phyloP scores from a whole-genome alignment of 179 eudicot species.

The Dionaea muscipula region DNA sequence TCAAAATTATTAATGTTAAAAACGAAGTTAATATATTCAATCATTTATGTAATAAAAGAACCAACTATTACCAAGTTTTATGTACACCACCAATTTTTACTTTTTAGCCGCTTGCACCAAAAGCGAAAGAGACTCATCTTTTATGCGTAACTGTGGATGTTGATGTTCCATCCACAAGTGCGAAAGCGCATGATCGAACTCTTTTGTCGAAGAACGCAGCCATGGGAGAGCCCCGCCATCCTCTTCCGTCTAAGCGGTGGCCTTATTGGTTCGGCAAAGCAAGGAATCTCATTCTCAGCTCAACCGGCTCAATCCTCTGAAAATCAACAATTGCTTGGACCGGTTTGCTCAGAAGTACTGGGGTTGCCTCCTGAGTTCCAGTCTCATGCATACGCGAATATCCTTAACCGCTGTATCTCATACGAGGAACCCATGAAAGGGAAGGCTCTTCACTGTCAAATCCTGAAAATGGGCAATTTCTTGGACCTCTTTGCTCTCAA shows the following conservation, averaged over 20 bases:
- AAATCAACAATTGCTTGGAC: neutral
- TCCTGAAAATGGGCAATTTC: slow-evolving; percentile 40
- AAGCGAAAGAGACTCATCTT: too few relatives aligned
- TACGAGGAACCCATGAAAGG: slow-evolving; percentile 20
- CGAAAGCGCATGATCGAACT: slow-evolving; percentile 6
- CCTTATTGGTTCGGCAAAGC: neutral
- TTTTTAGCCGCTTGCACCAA: too few relatives aligned
- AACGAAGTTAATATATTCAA: too few relatives aligned
- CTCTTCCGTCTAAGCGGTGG: neutral
- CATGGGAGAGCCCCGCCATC: slow-evolving; percentile 7
- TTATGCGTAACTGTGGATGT: too few relatives aligned
- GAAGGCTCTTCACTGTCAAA: slow-evolving; percentile 33
- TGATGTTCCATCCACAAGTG: too few relatives aligned
- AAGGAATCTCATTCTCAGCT: slow-evolving; percentile 6
- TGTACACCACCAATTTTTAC: too few relatives aligned
- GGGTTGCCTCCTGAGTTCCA: slow-evolving; percentile 17
- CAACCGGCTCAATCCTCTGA: slow-evolving; percentile 12
- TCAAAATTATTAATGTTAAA: too few relatives aligned
- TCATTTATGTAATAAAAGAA: too few relatives aligned
- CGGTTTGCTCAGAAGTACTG: neutral
- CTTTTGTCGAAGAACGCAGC: neutral
- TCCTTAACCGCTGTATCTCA: slow-evolving; percentile 31
- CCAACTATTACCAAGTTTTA: too few relatives aligned
- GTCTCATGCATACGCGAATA: slow-evolving; percentile 24
- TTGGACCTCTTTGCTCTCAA: slow-evolving; percentile 47